Base-by-base conservation (phyloP, 2,329 filamentous ascomycete species). In the Geosmithia morbida region DNA sequence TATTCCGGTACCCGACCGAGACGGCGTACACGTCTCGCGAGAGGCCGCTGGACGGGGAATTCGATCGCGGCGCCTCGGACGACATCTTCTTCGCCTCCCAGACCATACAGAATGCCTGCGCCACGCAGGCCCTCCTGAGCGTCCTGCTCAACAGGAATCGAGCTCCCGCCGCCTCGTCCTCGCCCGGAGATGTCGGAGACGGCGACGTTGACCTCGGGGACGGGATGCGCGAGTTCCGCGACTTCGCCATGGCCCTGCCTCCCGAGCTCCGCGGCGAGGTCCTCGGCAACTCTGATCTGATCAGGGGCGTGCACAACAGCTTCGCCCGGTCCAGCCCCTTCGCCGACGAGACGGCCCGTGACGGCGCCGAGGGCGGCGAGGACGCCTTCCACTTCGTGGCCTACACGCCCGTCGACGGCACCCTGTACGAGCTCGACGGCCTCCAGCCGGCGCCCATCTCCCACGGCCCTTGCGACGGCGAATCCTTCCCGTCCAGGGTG, bases 361-460 rank as follows among this genome's bases (percentile, higher is more conserved):
- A 56, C 51, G 56, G 79, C 11, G 76, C 77, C 14, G 78, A 79
- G 51, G 74, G 86, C 48, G 10, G 10, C 11, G 88, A 94, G 57
- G 92, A 97, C 59, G 86, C 90, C 26, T 98, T 94, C 68, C 92
- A 98, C 69, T 98, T 98, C 65, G 88, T 98, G 57, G 92, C 89
- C 30, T 98, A 98, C 67, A 89, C 87, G 8, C 77, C 82, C 47
- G 74, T 95, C 54, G 77, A 83, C 59, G 83, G 82, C 53, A 79
- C 70, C 4, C 74, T 98, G 48, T 98, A 96, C 71, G 92, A 98
- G 68, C 76, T 98, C 46, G 92, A 98, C 65, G 92, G 92, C 17
- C 72, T 98, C 53, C 90, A 97, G 66, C 87, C 88, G 3, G 85
- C 86, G 49, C 92, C 92, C 48, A 96, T 98, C 56, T 81, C 79